These are phyloP conservation scores for Azolla pinnata DNA, from an alignment of 75 land plant species.

Conservation along the genomic window DNA sequence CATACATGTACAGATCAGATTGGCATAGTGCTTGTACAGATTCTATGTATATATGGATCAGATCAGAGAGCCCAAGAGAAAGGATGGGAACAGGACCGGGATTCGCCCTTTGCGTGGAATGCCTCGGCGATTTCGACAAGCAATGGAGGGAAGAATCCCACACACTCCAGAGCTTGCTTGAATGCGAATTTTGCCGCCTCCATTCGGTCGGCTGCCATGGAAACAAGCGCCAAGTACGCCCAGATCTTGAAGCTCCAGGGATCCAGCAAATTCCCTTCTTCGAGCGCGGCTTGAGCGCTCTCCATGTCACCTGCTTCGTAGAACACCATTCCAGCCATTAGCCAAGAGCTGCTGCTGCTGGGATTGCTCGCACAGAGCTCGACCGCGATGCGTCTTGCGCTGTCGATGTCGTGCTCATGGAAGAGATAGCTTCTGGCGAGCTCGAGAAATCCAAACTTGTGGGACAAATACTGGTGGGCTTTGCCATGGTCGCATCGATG, in stretches of 20 bases:
- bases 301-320: slow-evolving; percentile 16
- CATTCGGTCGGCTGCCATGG: slow-evolving; percentile 8
- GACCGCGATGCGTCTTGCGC: slow-evolving; percentile 17
- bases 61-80: no score
- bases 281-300: slow-evolving; percentile 19
- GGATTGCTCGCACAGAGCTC: slow-evolving; percentile 10
- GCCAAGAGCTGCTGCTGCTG: slow-evolving; percentile 20
- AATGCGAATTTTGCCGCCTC: slow-evolving; percentile 30
- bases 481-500: background rate
- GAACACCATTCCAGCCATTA: slow-evolving; percentile 29
- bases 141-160: background rate
- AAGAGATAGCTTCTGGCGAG: slow-evolving; percentile 17
- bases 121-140: slow-evolving; percentile 6
- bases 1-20: no score
- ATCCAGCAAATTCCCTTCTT: slow-evolving; percentile 29
- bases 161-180: slow-evolving; percentile 15
- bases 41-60: no score
- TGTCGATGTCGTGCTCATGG: background rate
- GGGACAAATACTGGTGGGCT: no score
- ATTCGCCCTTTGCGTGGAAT: background rate
- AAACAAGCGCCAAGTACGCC: slow-evolving; percentile 19
- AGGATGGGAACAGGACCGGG: background rate
- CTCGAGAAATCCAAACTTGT: slow-evolving; percentile 16
- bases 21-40: no score
- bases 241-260: slow-evolving; percentile 22